A percentile compares a stretch with the other conserved stretches of the same genome.
Conservation (phyloP, 352 stramenopile species). For the Thalassiosira livingstoniorum region DNA sequence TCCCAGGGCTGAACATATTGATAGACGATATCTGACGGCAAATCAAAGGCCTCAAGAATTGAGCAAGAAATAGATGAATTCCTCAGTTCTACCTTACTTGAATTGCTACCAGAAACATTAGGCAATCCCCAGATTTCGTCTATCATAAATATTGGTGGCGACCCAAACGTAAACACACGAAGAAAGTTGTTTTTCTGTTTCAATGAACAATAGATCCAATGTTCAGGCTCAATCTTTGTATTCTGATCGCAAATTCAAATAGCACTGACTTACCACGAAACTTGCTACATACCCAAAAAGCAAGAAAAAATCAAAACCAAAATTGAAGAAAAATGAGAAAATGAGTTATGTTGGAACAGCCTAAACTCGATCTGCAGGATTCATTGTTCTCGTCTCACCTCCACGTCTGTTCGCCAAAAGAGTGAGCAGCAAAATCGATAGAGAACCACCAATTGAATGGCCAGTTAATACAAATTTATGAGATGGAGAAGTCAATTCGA, state of each 20-base stretch:
- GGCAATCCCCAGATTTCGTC: too few species aligned
- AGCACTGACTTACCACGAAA: conserved; percentile 24
- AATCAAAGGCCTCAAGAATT: conserved; percentile 72
- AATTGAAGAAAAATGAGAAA: neutral
- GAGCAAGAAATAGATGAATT: conserved; percentile 58
- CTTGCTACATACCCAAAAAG: neutral
- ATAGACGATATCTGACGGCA: conserved; percentile 74
- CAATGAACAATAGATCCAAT: neutral
- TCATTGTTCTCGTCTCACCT: conserved; percentile 23
- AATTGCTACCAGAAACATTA: too few species aligned
- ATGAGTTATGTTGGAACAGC: neutral
- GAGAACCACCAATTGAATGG: conserved; percentile 83
- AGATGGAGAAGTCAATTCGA: conserved; percentile 71
- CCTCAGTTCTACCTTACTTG: too few species aligned
- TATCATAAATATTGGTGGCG: conserved; percentile 70
- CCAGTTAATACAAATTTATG: conserved; percentile 84
- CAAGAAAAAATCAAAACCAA: neutral
- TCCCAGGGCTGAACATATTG: conserved; percentile 84
- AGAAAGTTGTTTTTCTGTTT: conserved; percentile 62
- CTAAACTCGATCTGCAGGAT: neutral
- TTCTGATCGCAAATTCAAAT: neutral
- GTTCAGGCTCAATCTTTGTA: neutral
- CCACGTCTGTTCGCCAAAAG: conserved; percentile 68
- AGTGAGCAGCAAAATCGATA: conserved; percentile 76
- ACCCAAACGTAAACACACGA: conserved; percentile 78